Base-by-base conservation (phyloP, 768 basidiomycete species). In the Coprinopsis cinerea region DNA sequence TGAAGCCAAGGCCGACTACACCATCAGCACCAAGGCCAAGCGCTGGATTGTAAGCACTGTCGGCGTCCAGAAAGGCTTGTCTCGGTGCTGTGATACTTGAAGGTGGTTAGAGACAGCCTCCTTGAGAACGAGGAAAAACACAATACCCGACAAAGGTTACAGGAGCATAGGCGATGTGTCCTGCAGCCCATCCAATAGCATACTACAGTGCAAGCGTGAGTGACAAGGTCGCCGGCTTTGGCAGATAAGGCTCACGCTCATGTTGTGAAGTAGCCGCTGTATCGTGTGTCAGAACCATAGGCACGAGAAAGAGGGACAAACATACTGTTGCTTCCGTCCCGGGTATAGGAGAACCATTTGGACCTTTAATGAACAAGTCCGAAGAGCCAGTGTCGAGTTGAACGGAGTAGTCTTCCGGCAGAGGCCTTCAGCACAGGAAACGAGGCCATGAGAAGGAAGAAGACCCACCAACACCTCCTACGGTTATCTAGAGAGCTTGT, bases 321-420 rank as follows among this genome's bases (percentile, higher is more conserved):
- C 77, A 49, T 51, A 84, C 85, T 24, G 77, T 81, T 48, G 68
- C 61, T 13, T 67, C 66, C 28, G 71, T 59, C 48, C 71, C 72
- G 24, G 82, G 78, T 52, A 82, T 61, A 13, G 80, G 74, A 30
- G 67, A 66, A 1, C 63, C 61, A 26, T 67, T 53, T n/a, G n/a
- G n/a, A 18, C 76, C 75, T 53, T 77, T 68, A 45, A 88, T 73
- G 82, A 88, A 91, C 25, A 92, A 73, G 66, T 92, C 90, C 54
- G 79, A 85, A 9, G 88, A 91, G 53, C 90, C 90, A 1, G 88
- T 90, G 66, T 92, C 90, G 42, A 92, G 69, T 63, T 92, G 90
- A 13, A 90, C 78, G 43, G 75, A 67, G 63, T 84, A 88, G 14
- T 72, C 88, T 91, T 54, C 1, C 40, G 23, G 24, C 55, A 36